These are phyloP conservation scores for Pharus latifolius DNA, from an alignment of 176 grass and related monocot species.

Conservation along the genomic window DNA sequence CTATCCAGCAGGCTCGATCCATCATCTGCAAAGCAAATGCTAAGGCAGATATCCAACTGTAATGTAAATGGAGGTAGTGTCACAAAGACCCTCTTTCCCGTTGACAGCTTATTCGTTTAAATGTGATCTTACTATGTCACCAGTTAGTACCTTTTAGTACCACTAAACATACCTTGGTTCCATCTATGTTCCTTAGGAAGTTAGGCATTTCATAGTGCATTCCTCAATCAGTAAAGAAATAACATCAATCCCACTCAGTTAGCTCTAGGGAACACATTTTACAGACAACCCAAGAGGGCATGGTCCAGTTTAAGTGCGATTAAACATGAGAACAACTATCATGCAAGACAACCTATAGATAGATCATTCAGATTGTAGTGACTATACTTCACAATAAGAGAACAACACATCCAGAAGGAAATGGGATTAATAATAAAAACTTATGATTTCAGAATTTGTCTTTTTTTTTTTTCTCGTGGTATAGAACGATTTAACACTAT, in stretches of 20 bases:
- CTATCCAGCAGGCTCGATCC: constrained; percentile 70
- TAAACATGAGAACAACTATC: not conserved
- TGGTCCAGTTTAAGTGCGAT: not conserved
- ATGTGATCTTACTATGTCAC: not conserved
- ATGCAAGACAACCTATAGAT: not conserved
- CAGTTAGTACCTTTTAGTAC: not conserved
- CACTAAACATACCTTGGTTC: not conserved
- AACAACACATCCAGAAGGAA: not conserved
- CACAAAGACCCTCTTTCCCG: not conserved
- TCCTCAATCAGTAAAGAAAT: not conserved
- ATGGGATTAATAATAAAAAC: no score
- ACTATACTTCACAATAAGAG: not conserved
- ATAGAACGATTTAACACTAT: not conserved
- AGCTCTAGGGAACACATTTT: not conserved
- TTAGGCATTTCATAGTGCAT: not conserved
- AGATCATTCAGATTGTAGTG: not conserved
- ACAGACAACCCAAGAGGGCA: not conserved
- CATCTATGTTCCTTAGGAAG: not conserved
- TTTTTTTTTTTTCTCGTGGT: not conserved
- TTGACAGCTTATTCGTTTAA: not conserved
- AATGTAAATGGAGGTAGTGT: constrained; percentile 80
- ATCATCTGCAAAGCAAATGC: constrained; percentile 54
- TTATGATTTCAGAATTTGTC: not conserved
- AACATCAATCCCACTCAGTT: not conserved
- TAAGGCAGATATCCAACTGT: constrained; percentile 91